phyloP scores from a whole-genome alignment of 441 rosid species.

The Gossypium schwendimanii region DNA sequence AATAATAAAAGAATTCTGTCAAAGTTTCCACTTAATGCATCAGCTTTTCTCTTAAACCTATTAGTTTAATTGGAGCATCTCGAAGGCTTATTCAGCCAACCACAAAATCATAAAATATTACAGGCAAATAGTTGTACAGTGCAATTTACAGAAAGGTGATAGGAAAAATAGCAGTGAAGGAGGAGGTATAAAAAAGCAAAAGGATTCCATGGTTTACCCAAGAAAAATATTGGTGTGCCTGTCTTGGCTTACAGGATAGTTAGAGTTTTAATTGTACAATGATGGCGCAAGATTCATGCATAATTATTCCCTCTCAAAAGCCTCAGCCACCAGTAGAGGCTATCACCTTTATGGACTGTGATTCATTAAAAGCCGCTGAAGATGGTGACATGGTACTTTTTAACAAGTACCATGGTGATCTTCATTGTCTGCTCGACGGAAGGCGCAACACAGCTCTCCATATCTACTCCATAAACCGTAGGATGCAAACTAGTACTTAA shows the following conservation, averaged over 20 bases:
- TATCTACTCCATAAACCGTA: not conserved
- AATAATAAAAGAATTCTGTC: too few species aligned
- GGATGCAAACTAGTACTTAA: not conserved
- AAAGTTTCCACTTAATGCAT: too few species aligned
- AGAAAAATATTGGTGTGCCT: not conserved
- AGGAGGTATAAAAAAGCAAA: not conserved
- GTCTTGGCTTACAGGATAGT: not conserved
- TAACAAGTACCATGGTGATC: not conserved
- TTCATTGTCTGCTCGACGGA: not conserved
- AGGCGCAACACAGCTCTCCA: not conserved
- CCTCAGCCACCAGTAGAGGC: too few species aligned
- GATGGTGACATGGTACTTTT: not conserved
- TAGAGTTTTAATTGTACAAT: not conserved
- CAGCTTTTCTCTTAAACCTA: not conserved
- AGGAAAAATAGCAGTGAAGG: not conserved
- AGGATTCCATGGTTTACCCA: not conserved
- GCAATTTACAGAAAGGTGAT: not conserved
- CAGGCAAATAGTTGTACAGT: not conserved
- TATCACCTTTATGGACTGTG: not conserved
- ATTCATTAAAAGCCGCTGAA: not conserved
- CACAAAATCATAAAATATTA: not conserved
- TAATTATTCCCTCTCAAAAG: too few species aligned
- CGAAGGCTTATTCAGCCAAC: not conserved
- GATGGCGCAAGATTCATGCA: not conserved
- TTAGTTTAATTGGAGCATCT: not conserved